Evolutionary conservation across 164 flowering plant genomes (phyloP), one percentile per base, ranked within the genome.

Genomic region (Vitis amurensis): DNA sequence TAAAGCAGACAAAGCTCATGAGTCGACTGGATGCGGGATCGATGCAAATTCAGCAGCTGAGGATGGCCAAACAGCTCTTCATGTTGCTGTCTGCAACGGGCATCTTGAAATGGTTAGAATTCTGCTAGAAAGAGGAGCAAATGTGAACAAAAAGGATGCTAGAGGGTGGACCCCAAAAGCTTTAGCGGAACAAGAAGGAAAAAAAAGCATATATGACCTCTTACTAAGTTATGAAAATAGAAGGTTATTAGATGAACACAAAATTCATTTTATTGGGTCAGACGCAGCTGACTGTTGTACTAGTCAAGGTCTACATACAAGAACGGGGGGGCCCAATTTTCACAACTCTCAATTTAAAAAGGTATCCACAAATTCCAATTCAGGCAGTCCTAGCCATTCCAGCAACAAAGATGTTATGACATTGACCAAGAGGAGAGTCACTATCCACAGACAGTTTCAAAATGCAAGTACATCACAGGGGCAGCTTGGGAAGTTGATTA

Each of bases 341-440:
- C 56, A 37, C 49, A 71, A 61, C 60, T 70, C 64, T 17, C 61
- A 67, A 58, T 11, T 61, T 19, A 72, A 63, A 31, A 76, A 63
- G 56, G 51, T 23, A 53, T 64, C 68, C 31, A 23, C 57, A 55
- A 57, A 63, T 11, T 61, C 68, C 69, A 55, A 56, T 68, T 74
- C 84, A 69, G 71, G 67, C 68, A 68, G 68, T 60, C 55, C 55
- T 47, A 55, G 70, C 56, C 29, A 60, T 68, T 47, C 66, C 30
- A 63, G 66, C 37, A 57, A 59, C 12, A 61, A 69, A 53, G 74
- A 71, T 69, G 66, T 19, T 59, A 19, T n/a, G 14, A 70, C 30
- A 72, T 55, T 52, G 15, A 66, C 70, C 55, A 84, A 77, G 75
- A 89, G 74, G 78, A 89, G 99, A 82, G 94, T 93, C 67, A 85